Conservation (phyloP, 768 basidiomycete species). For the Collybia nuda region DNA sequence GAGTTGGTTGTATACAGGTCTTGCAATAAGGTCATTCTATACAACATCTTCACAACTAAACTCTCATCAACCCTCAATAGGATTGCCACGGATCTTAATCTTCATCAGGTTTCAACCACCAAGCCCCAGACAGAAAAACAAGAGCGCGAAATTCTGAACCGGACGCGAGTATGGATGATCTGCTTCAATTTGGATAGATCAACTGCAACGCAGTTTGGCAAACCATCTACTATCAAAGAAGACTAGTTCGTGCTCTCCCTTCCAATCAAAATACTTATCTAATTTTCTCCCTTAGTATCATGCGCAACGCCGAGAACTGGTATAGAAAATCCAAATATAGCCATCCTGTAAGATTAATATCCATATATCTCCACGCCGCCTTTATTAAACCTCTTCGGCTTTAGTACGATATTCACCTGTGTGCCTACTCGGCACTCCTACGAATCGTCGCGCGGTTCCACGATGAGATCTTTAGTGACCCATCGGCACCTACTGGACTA, state of each 20-base stretch:
- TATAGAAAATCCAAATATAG: conserved; percentile 70
- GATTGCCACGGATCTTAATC: conserved; percentile 86
- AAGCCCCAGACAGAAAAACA: conserved; percentile 73
- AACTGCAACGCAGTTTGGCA: conserved; percentile 86
- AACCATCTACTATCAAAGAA: conserved; percentile 85
- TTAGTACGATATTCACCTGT: conserved; percentile 76
- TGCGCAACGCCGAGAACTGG: conserved; percentile 73
- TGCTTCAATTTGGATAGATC: conserved; percentile 90
- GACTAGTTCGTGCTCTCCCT: conserved; percentile 56
- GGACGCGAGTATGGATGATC: conserved; percentile 86
- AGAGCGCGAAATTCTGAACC: conserved; percentile 82
- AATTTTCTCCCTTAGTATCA: conserved; percentile 40
- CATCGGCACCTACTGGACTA: conserved; percentile 61
- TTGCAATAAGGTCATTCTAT: conserved; percentile 66
- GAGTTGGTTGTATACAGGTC: conserved; percentile 86
- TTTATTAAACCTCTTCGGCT: conserved; percentile 3
- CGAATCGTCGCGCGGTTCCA: conserved; percentile 75
- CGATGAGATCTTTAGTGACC: conserved; percentile 75
- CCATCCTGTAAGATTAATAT: conserved; percentile 39
- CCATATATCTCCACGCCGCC: neutral
- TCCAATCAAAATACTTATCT: neutral
- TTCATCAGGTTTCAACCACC: conserved; percentile 64
- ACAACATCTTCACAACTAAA: neutral
- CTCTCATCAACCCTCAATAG: conserved; percentile 30
- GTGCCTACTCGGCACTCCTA: conserved; percentile 68